Evolutionary conservation across 2,329 filamentous ascomycete species (phyloP).

Genomic region (Claviceps paspali): DNA sequence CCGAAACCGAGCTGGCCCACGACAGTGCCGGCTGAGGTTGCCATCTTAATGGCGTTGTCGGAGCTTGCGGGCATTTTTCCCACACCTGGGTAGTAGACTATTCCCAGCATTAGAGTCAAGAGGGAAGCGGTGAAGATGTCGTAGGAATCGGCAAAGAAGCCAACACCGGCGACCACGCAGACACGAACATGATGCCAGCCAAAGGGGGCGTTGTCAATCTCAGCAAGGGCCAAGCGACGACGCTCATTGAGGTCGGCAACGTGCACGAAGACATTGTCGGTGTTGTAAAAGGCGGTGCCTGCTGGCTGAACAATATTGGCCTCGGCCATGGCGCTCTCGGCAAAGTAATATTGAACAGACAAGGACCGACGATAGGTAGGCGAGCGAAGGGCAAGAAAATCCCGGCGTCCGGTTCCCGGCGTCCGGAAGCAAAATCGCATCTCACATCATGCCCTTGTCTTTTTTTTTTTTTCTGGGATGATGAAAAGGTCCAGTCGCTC

Average conservation of each 20-base stretch:
- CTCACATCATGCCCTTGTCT: no score
- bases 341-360: background rate
- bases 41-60: conserved; percentile 73
- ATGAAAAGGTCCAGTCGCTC: no score
- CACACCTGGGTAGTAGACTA: conserved; percentile 52
- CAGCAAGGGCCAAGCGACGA: conserved; percentile 60
- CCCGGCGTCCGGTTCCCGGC: no score
- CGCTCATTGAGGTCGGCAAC: conserved; percentile 62
- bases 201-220: conserved; percentile 69
- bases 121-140: conserved; percentile 68
- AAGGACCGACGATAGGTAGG: no score
- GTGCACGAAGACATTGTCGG: conserved; percentile 54
- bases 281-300: conserved; percentile 54
- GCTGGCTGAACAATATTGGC: conserved; percentile 4
- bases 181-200: conserved; percentile 75
- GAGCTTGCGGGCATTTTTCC: conserved; percentile 49
- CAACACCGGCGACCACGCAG: conserved; percentile 63
- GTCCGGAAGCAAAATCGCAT: no score
- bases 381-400: no score
- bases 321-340: conserved; percentile 3
- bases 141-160: conserved; percentile 82
- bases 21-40: conserved; percentile 71
- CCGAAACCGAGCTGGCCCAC: conserved; percentile 72
- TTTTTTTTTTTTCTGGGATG: no score
- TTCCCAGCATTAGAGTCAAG: conserved; percentile 59